These are phyloP conservation scores for Oemleria cerasiformis DNA, from an alignment of 306 rosid genomes.

Conservation along the genomic window DNA sequence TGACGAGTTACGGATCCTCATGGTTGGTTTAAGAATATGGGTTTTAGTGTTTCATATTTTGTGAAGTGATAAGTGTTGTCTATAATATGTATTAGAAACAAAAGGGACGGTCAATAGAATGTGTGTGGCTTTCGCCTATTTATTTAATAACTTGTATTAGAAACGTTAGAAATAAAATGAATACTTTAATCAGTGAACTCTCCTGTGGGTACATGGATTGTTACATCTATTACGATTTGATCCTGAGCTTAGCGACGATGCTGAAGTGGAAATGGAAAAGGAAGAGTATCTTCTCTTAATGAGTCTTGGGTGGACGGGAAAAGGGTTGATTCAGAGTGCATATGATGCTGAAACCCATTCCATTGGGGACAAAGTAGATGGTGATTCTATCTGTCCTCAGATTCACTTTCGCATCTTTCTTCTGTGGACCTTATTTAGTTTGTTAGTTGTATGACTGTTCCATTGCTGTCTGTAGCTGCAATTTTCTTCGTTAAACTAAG, in stretches of 20 bases:
- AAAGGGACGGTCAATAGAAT: background rate
- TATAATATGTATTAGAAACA: background rate
- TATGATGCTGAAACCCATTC: constrained; percentile 42
- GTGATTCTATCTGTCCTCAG: constrained; percentile 28
- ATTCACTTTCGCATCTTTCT: background rate
- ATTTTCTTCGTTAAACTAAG: constrained; percentile 18
- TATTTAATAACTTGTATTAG: background rate
- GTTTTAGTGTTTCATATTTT: background rate
- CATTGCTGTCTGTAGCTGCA: constrained; percentile 16
- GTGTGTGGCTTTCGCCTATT: background rate
- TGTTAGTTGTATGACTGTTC: background rate
- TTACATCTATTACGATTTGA: constrained; percentile 92
- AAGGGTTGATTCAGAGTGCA: constrained; percentile 80
- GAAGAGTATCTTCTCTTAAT: constrained; percentile 75
- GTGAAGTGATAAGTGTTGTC: background rate
- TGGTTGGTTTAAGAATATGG: constrained; percentile 51
- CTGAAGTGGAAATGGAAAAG: constrained; percentile 86
- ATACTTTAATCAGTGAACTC: constrained; percentile 16
- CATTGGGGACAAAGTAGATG: constrained; percentile 41
- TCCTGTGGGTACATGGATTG: constrained; percentile 76
- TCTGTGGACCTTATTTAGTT: background rate
- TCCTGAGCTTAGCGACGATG: constrained; percentile 82
- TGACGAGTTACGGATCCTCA: constrained; percentile 83
- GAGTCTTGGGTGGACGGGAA: constrained; percentile 83
- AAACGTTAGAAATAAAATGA: background rate